Base-by-base conservation (phyloP, 2,329 filamentous ascomycete species). In the Ophiognomonia clavigignenti-juglandacearum region DNA sequence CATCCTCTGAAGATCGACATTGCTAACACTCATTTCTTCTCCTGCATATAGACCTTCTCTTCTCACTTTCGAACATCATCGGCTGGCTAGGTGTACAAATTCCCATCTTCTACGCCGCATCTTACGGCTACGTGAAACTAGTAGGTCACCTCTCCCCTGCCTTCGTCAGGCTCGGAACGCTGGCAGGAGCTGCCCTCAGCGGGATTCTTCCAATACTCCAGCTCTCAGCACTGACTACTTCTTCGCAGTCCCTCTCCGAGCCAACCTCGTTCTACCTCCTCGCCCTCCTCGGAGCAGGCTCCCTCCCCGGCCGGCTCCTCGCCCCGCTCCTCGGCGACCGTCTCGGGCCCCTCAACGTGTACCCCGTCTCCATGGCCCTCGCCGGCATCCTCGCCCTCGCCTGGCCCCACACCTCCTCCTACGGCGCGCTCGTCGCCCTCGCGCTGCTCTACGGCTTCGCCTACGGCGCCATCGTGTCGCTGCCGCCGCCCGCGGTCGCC, bases 221-320 rank as follows among this genome's bases (percentile, higher is more conserved):
- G n/a, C n/a, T n/a, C n/a, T n/a, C n/a, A n/a, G n/a, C n/a, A n/a
- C n/a, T n/a, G n/a, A n/a, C n/a, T n/a, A n/a, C n/a, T n/a, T n/a
- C n/a, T n/a, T n/a, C n/a, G n/a, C n/a, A n/a, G n/a, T n/a, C 22
- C 24, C 35, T 42, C 13, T 29, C 43, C 10, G 19, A 42, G 22
- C 72, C 70, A 54, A 52, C 68, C 44, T 64, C 62, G 1, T 68
- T 59, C 56, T 71, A 73, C 53, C 56, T 72, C 5, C 61, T 68
- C 1, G 58, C 66, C 6, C 68, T 71, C 39, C 56, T 70, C 39
- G 70, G 71, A 48, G 66, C 64, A 2, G 68, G 56, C 4, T 67
- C 63, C 1, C 58, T 66, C 16, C 58, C 71, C n/a, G 69, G 69
- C 1, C 64, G 67, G 10, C 63, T 64, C 4, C 43, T 68, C 1